Conservation (phyloP, 306 rosid genomes). For the Lablab purpureus region DNA sequence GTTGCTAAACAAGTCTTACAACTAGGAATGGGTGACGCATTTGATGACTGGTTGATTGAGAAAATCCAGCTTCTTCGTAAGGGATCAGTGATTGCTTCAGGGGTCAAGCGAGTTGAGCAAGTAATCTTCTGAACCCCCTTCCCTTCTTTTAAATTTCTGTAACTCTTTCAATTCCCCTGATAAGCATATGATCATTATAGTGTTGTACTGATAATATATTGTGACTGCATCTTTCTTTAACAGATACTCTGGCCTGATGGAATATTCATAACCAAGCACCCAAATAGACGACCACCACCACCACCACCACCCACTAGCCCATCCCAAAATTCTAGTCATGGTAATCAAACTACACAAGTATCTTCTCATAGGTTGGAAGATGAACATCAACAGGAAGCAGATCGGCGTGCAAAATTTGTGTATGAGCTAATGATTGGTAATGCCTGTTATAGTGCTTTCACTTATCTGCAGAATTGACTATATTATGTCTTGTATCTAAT, state of each 20-base stretch:
- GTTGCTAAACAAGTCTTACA: constrained; percentile 97
- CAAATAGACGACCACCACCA: constrained; percentile 70
- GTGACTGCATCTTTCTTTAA: constrained; percentile 45
- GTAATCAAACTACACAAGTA: constrained; percentile 50
- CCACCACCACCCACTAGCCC: constrained; percentile 56
- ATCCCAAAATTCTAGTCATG: constrained; percentile 58
- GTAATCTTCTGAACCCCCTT: constrained; percentile 51
- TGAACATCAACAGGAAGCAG: constrained; percentile 75
- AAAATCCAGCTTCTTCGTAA: constrained; percentile 91
- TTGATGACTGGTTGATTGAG: constrained; percentile 96
- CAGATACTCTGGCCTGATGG: constrained; percentile 99
- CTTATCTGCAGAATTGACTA: constrained; percentile 17
- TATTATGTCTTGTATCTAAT: background rate
- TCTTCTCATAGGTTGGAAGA: constrained; percentile 62
- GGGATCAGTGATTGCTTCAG: constrained; percentile 89
- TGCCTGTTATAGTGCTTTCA: constrained; percentile 26
- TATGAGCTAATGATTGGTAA: constrained; percentile 93
- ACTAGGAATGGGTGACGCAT: constrained; percentile 99
- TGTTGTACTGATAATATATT: constrained; percentile 49
- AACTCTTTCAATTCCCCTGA: constrained; percentile 29
- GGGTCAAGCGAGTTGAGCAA: constrained; percentile 83
- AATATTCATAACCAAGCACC: constrained; percentile 91
- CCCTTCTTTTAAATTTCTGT: constrained; percentile 23
- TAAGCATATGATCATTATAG: constrained; percentile 13
- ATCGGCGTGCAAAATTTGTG: constrained; percentile 86